Conservation (phyloP, 148 eudicot species). For the Rhododendron simsii region DNA sequence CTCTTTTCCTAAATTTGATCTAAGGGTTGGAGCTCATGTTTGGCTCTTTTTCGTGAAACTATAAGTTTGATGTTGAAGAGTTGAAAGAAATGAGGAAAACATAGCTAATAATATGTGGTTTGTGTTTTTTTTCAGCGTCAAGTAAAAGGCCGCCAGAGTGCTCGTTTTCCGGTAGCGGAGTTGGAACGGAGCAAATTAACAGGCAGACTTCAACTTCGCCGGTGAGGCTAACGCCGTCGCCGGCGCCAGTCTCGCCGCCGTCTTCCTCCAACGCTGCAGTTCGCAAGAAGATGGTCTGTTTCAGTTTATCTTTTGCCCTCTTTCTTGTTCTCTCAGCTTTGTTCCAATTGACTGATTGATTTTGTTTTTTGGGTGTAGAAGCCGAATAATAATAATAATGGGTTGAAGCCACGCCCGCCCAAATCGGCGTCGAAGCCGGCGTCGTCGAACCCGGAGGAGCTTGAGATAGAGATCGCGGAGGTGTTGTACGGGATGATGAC, state of each 20-base stretch:
- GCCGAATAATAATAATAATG: slow-evolving; percentile 27
- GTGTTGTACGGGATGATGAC: slow-evolving; percentile 81
- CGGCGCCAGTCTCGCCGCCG: slow-evolving; percentile 71
- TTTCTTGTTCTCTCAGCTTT: background rate
- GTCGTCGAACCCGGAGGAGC: slow-evolving; percentile 74
- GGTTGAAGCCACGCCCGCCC: slow-evolving; percentile 59
- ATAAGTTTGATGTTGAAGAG: background rate
- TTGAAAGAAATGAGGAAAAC: background rate
- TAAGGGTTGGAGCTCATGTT: background rate
- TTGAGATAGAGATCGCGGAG: slow-evolving; percentile 94
- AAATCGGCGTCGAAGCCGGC: slow-evolving; percentile 52
- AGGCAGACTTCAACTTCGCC: background rate
- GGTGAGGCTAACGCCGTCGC: slow-evolving; percentile 17
- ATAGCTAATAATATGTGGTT: background rate
- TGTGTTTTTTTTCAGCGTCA: slow-evolving; percentile 39
- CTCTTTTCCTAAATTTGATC: background rate
- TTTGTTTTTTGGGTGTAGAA: slow-evolving; percentile 42
- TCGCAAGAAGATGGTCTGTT: slow-evolving; percentile 74
- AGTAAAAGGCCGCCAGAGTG: slow-evolving; percentile 74
- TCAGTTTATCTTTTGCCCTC: background rate
- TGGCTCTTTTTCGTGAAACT: background rate
- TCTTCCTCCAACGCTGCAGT: slow-evolving; percentile 63
- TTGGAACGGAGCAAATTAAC: background rate
- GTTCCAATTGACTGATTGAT: slow-evolving; percentile 2
- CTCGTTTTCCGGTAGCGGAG: slow-evolving; percentile 35